Evolutionary conservation across 495 filamentous ascomycete species (phyloP), one percentile per base, ranked within the genome.

Genomic region (Copromyces sp.): DNA sequence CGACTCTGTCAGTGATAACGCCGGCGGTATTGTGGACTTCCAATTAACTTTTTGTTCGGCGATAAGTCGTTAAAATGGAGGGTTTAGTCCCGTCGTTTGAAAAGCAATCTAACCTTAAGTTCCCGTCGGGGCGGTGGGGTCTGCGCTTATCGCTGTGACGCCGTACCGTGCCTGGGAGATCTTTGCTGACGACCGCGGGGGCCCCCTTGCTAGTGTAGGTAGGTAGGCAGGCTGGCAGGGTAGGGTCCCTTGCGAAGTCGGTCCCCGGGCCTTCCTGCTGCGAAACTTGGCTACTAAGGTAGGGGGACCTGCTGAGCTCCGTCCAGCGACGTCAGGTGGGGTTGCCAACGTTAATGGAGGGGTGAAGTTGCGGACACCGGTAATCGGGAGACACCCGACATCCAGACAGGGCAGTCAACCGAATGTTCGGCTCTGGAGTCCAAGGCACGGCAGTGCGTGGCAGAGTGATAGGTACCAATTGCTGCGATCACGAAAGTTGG

Each of bases 261-360:
- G 53, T 65, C 53, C 24, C 24, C 24, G 24, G 24, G 24, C 24
- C 53, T 65, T 65, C 29, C 53, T 65, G 53, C 41, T 35, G 53
- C 53, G 29, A 65, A 24, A 11, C 29, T 65, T 65, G 4, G 16
- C 65, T 68, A n/a, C 44, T 73, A 29, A 24, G 24, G 24, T 24
- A 24, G 24, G 68, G 47, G 47, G 47, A 59, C 24, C 47, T 65
- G 72, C 70, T 45, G 39, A 35, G 39, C 45, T 20, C 68, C 12
- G 29, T 65, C 44, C 24, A 68, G 45, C 47, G 69, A 75, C 73
- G 75, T 77, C 75, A 79, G 75, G 78, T 75, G 75, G 76, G 76
- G 74, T 68, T 65, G 7, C 4, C 9, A 9, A 68, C 32, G 53
- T 4, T 14, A 65, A 65, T 65, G 53, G 53, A 65, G 53, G 53